Evolutionary conservation across 2,329 filamentous ascomycete species (phyloP).

Genomic region (Aspergillus phoenicis): DNA sequence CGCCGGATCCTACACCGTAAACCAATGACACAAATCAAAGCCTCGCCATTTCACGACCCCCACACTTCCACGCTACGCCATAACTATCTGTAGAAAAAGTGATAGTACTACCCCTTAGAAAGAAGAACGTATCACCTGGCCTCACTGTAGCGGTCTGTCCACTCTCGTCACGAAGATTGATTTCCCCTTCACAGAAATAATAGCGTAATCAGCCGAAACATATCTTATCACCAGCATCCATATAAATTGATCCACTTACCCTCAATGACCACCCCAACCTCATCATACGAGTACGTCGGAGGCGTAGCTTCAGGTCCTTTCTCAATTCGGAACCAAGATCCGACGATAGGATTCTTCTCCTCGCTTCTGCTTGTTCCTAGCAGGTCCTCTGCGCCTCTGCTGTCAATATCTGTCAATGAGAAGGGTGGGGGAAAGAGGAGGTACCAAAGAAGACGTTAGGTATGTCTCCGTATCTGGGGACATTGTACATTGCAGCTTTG

Average conservation of each 20-base stretch:
- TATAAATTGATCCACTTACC: neutral
- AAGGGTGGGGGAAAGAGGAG: neutral
- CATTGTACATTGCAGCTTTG: constrained; percentile 10
- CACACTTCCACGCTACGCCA: constrained; percentile 18
- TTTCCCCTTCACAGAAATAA: constrained; percentile 2
- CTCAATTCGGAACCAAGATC: constrained; percentile 23
- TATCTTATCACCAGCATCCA: neutral
- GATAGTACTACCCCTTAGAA: constrained; percentile 19
- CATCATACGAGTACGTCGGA: constrained; percentile 22
- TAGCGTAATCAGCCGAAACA: neutral
- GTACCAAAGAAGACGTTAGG: constrained; percentile 12
- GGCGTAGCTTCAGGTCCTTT: constrained; percentile 18
- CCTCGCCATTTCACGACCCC: neutral
- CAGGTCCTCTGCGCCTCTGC: neutral
- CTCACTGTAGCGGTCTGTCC: constrained; percentile 13
- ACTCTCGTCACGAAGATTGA: constrained; percentile 7
- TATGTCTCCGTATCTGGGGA: neutral
- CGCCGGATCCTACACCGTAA: neutral
- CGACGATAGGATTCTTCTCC: constrained; percentile 12
- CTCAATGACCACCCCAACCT: constrained; percentile 22
- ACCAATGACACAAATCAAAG: neutral
- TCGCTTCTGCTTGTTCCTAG: constrained; percentile 4
- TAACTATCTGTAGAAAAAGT: constrained; percentile 16
- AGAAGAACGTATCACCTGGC: constrained; percentile 15
- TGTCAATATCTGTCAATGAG: neutral